Evolutionary conservation across 345 rosid species (phyloP), one percentile per base, ranked within the genome.

Genomic region (Erodium maritimum): DNA sequence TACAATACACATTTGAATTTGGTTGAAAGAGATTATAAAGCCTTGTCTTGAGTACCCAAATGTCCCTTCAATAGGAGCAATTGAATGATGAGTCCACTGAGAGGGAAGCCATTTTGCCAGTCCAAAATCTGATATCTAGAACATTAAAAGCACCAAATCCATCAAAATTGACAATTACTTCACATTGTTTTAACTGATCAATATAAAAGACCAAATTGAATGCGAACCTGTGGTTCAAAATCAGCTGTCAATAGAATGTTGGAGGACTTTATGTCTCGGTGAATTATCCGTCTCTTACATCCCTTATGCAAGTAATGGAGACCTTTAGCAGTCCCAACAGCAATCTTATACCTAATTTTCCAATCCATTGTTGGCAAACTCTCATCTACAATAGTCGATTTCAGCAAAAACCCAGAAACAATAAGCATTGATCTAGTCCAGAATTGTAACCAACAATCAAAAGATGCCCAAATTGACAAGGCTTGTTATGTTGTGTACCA

Each of bases 21-120:
- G 24, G 19, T 19, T 9, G 18, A 50, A 42, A 50, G 57, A 62
- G 52, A 4, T 17, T 11, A 13, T 20, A 57, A 17, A 46, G 21
- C 11, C 14, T n/a, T n/a, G n/a, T n/a, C n/a, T n/a, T n/a, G 52
- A 46, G 16, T 68, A 68, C 99, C 99, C 99, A 69, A 93, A 93
- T 67, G 95, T 93, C 60, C 99, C 99, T 83, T 93, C 99, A 59
- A 93, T 93, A 19, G 96, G 99, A 64, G 85, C 94, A 65, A 89
- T 89, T 42, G 99, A 93, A 75, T 93, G 99, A 69, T 93, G 99
- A 76, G 89, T 76, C 96, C 96, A 93, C 66, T 89, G 91, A 57
- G 99, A 85, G 59, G 99, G 96, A 65, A 93, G 84, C 99, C 96
- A 93, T 70, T 93, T 93, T 63, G 99, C 99, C 52, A 89, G 75